These are phyloP conservation scores for Phytophthora ohioensis DNA, from an alignment of 352 stramenopile genomes.

Conservation along the genomic window DNA sequence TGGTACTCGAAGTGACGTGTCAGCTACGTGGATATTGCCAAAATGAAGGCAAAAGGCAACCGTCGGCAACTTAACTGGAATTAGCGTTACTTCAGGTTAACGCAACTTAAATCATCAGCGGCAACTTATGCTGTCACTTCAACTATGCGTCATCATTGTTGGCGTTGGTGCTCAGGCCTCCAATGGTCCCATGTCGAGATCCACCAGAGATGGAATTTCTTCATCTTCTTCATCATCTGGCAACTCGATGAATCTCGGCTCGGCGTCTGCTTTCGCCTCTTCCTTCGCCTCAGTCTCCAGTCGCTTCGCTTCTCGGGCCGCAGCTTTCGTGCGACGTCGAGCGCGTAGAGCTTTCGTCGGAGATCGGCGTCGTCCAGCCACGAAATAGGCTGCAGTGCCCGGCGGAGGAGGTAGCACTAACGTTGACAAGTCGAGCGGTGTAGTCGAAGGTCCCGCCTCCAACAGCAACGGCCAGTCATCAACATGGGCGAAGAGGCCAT, in stretches of 20 bases:
- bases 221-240: background rate
- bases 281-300: background rate
- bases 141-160: background rate
- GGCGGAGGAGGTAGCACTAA: background rate
- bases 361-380: background rate
- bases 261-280: background rate
- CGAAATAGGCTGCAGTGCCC: no score
- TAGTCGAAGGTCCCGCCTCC: background rate
- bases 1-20: conserved; percentile 39
- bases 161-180: no score
- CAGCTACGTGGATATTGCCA: conserved; percentile 9
- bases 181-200: background rate
- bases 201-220: background rate
- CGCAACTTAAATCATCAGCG: no score
- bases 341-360: background rate
- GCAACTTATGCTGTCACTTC: no score
- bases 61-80: no score
- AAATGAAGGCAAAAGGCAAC: background rate
- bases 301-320: background rate
- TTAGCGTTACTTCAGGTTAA: no score
- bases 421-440: background rate
- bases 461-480: background rate
- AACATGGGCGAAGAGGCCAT: conserved; percentile 3
- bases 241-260: conserved; percentile 8
- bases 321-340: background rate